Evolutionary conservation across 768 basidiomycete species (phyloP), one percentile per base, ranked within the genome.

Genomic region (Boletus vinaceobasis): DNA sequence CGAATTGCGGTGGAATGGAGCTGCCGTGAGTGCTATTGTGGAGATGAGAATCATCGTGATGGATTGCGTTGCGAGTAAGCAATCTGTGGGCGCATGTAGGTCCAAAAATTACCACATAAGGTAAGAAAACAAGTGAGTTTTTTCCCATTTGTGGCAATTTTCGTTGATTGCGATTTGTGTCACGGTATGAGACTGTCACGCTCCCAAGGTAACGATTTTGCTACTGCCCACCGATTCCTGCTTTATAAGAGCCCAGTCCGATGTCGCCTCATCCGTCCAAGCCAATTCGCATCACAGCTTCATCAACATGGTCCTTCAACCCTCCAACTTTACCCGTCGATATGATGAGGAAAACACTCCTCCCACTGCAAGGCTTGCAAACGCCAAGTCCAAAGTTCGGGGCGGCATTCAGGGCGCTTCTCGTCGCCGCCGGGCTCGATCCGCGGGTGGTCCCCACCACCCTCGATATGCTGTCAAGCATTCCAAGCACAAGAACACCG

Each of bases 391-490:
- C 23, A 68, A 63, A 21, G 61, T 67, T 5, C 69, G 54, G 1
- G 65, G 59, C 10, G 69, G 69, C 35, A 71, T 71, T 5, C 69
- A 72, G 23, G 71, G 59, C 1, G 69, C 72, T 0, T 62, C 73
- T 15, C 74, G 70, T 48, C 75, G 77, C 11, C 74, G 78, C 32
- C 74, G 78, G n/a, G 68, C 66, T 17, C 74, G 74, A 36, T 57
- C 61, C 6, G 63, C 64, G 7, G 70, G 70, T 6, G 64, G 63
- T 10, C 52, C 65, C 1, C 58, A 65, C 29, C 66, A 66, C 26
- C 59, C 74, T 10, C 73, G 72, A 50, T 72, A 73, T 49, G 66
- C 65, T 1, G 62, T 74, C 27, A 70, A 71, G 35, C 74, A 75
- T 14, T 75, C 79, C 19, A 79, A 71, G 50, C 71, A 73, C 10